Evolutionary conservation across 371 early-diverging fungal genomes (phyloP), one percentile per base, ranked within the genome.

Genomic region (Actinomortierella ambigua): DNA sequence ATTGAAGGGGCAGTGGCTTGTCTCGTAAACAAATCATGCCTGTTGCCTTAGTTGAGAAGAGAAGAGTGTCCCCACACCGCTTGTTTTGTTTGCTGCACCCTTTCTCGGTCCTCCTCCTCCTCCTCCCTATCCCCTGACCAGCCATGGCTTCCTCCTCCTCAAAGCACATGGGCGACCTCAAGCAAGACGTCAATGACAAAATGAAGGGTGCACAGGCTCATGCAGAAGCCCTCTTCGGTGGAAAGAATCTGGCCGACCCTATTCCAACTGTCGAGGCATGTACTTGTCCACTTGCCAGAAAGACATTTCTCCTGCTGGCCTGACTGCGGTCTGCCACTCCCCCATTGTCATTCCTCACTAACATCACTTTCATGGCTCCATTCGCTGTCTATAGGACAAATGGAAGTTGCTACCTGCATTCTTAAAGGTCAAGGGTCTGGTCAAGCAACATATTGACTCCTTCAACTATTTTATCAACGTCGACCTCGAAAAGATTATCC

Each of bases 371-470:
- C 39, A 34, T 34, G 34, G 34, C 11, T 34, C 11, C 34, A 34
- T 34, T 34, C 11, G 4, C 34, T 43, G 42, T 55, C 34, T 34
- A 47, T 77, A 96, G 92, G 98, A 99, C 77, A 99, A 99, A 79
- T 97, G 98, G 98, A 88, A 95, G 65, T 85, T 99, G n/a, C 81
- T 99, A 39, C 98, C 99, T 9, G 94, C 96, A 0, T 99, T 98
- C 78, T 82, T 99, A 39, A 93, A 94, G 76, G 95, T 98, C 47
- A 99, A 98, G 76, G 99, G 99, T 65, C 91, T 99, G 39, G 95
- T 99, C 59, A 96, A 99, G 78, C 99, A 99, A 80, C 99, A 99
- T 77, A 90, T 99, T 60, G 99, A 99, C 77, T 99, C 99, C 0
- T 99, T 97, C 85, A 97, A 99, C 84, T 98, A 98, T 79, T 99